These are phyloP conservation scores for Malassezia slooffiae DNA, from an alignment of 1,284 basidiomycete genomes.

Conservation along the genomic window DNA sequence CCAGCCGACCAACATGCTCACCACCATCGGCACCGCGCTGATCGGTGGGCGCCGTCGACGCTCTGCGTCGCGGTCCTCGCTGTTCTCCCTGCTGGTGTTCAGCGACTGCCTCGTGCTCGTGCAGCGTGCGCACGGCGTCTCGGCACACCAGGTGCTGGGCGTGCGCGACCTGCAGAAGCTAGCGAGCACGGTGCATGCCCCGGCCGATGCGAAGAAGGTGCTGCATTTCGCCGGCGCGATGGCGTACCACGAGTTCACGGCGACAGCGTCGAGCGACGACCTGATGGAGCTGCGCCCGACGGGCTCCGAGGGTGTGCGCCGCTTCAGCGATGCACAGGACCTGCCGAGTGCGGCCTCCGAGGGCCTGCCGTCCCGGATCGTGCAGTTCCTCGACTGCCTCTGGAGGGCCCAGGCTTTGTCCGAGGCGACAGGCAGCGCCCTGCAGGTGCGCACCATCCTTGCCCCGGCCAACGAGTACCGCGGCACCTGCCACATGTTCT, in stretches of 20 bases:
- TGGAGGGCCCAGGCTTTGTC: slow-evolving; percentile 40
- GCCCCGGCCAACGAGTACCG: slow-evolving; percentile 11
- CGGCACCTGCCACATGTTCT: slow-evolving; percentile 2
- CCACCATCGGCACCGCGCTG: slow-evolving; percentile 5
- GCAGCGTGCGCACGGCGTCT: slow-evolving; percentile 66
- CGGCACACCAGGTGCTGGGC: slow-evolving; percentile 65
- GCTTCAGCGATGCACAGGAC: neutral
- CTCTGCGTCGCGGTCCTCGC: neutral
- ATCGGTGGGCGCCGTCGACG: neutral
- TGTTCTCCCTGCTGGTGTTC: slow-evolving; percentile 67
- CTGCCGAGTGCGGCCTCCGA: neutral
- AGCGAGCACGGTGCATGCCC: slow-evolving; percentile 44
- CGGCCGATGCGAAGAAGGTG: slow-evolving; percentile 59
- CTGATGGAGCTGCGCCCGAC: slow-evolving; percentile 50
- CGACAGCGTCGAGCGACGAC: no score
- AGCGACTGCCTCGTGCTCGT: slow-evolving; percentile 86
- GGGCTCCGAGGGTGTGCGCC: slow-evolving; percentile 65
- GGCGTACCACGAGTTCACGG: slow-evolving; percentile 70
- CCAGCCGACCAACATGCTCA: neutral
- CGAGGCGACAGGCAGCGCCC: slow-evolving; percentile 23
- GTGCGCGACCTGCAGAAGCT: slow-evolving; percentile 73
- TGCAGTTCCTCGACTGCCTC: slow-evolving; percentile 40
- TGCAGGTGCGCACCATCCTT: slow-evolving; percentile 25
- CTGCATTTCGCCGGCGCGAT: slow-evolving; percentile 77
- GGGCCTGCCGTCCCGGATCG: slow-evolving; percentile 14